Base-by-base conservation (phyloP, 495 filamentous ascomycete species). In the Poronia punctata region DNA sequence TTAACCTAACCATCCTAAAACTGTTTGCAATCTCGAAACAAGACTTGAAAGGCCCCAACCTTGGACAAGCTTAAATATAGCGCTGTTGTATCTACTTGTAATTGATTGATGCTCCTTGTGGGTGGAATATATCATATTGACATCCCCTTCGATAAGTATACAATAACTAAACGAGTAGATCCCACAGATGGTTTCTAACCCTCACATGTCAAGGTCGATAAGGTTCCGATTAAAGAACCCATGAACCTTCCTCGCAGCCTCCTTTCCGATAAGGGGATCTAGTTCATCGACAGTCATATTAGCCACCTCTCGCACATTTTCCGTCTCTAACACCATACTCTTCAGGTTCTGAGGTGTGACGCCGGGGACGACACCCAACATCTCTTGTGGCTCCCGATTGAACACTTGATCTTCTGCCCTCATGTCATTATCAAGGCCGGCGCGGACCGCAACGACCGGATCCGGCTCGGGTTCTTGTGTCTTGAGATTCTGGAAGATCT, bases 401-500 rank as follows among this genome's bases (percentile, higher is more conserved):
- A 71, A 84, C 58, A 36, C 67, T 64, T 59, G 69, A 48, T 79
- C 75, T 32, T 78, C 74, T 0, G 67, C 64, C 22, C 56, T 60
- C 37, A 67, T 59, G 14, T 76, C 78, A 5, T 73, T 65, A 39
- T 87, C 84, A 2, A 97, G 65, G 0, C 92, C 92, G 11, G 86
- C 75, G 35, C 84, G 75, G 3, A 94, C 86, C 2, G 93, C 92
- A 3, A 76, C 78, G 16, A 95, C 72, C 10, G 93, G 93, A 58
- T 98, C 87, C 1, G 92, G 93, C 64, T 98, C 92, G 3, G 81
- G 69, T 46, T 85, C 79, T 42, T 84, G 79, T 50, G 86, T 84
- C 67, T 98, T 98, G 16, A 98, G 70, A 50, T 88, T 83, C 25
- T 86, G 80, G 60, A 97, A 97, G 46, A 98, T 97, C 65, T 95